Evolutionary conservation across 495 filamentous ascomycete species (phyloP), one percentile per base, ranked within the genome.

Genomic region (Staphylotrichum tortipilum): DNA sequence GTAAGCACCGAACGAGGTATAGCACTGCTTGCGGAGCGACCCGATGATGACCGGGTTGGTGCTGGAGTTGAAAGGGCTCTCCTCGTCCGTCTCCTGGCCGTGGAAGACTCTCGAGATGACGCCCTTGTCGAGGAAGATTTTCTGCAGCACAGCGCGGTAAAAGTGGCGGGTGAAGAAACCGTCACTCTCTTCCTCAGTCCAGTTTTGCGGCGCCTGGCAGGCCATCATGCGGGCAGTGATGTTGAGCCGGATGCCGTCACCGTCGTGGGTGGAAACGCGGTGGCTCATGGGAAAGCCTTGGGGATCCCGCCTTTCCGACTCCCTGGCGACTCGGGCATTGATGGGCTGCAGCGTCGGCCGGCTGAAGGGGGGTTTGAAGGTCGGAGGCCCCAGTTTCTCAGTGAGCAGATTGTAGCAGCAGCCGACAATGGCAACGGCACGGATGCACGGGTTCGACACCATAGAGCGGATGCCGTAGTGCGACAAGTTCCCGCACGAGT

Each of bases 391-490:
- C 18, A 94, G 77, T 44, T 89, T 81, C 61, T 96, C 92, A 3
- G 90, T 95, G 47, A 96, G 65, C 17, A 96, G 82, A 52, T 98
- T 98, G 73, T 98, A 96, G 71, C 92, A 98, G 71, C 92, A 98
- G 30, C 92, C 92, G 35, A 98, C 86, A 62, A 98, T 86, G 30
- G 92, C 92, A 38, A 97, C 84, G 12, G 88, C 89, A 15, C 83
- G 78, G 44, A 97, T 87, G 23, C 79, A 75, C 2, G 89, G 85
- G 58, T 95, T 96, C 30, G 88, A 60, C 12, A 86, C 65, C 36
- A 98, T 74, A 4, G 92, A 92, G 6, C 86, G 84, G 35, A 98
- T 81, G 2, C 86, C 92, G 60, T 94, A 89, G 59, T 98, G 92
- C n/a, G 91, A 79, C 12, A 98, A 81, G 59, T 96, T 97, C 46